Percentiles rank a stretch among this genome's conserved stretches.
Evolutionary conservation across 2,329 filamentous ascomycete genomes (phyloP).

Genomic region (Cladosporium velox): DNA sequence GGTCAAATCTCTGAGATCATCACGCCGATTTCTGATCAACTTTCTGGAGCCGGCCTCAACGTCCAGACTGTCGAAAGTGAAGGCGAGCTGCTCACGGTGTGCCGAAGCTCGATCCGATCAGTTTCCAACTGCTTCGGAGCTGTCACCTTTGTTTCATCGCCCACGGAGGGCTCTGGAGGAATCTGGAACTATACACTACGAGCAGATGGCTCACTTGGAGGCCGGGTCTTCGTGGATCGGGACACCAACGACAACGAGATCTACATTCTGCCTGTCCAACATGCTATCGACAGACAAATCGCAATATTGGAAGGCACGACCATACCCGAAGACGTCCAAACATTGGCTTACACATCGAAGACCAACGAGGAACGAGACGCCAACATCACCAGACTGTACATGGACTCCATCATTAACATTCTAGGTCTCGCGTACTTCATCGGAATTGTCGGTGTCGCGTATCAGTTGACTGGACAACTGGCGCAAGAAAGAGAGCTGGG

Average conservation of each 20-base stretch:
- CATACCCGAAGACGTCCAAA: slow-evolving; percentile 47
- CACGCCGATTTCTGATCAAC: slow-evolving; percentile 59
- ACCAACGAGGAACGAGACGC: slow-evolving; percentile 68
- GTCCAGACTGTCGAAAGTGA: slow-evolving; percentile 58
- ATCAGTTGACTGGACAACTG: slow-evolving; percentile 83
- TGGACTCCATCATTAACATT: slow-evolving; percentile 71
- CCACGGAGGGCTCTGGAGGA: slow-evolving; percentile 64
- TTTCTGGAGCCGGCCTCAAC: slow-evolving; percentile 57
- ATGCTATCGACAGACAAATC: slow-evolving; percentile 75
- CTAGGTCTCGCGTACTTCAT: slow-evolving; percentile 78
- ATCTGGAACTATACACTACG: slow-evolving; percentile 87
- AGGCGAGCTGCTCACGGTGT: slow-evolving; percentile 62
- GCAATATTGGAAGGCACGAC: slow-evolving; percentile 53
- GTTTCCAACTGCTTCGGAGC: slow-evolving; percentile 73
- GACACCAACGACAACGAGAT: slow-evolving; percentile 73
- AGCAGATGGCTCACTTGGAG: slow-evolving; percentile 70
- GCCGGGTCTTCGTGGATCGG: slow-evolving; percentile 64
- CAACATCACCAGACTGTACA: slow-evolving; percentile 68
- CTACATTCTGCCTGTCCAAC: slow-evolving; percentile 77
- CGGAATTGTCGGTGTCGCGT: slow-evolving; percentile 77
- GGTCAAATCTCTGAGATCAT: slow-evolving; percentile 75
- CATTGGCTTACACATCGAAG: slow-evolving; percentile 75
- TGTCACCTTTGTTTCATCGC: slow-evolving; percentile 73
- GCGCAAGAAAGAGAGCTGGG: slow-evolving; percentile 83
- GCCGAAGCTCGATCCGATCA: slow-evolving; percentile 59